These are phyloP conservation scores for Xylariaceae sp. DNA, from an alignment of 2,329 filamentous ascomycete species.

Conservation along the genomic window DNA sequence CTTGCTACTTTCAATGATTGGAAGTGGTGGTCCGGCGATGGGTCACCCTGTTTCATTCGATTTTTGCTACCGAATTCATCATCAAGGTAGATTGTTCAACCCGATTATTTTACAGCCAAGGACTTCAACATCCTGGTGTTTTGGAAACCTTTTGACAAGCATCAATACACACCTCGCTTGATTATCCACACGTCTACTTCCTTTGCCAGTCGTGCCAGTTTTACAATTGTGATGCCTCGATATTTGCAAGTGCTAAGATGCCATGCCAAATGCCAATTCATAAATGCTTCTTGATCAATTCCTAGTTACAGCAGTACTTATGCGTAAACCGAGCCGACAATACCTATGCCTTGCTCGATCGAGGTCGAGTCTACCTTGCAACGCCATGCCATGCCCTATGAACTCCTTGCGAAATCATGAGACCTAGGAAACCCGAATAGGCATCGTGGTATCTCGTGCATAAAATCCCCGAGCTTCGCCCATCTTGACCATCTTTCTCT, in stretches of 20 bases:
- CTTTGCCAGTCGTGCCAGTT: neutral
- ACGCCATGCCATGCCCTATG: neutral
- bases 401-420: neutral
- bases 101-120: neutral
- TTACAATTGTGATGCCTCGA: neutral
- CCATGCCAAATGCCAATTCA: too few relatives aligned
- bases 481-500: too few relatives aligned
- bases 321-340: too few relatives aligned
- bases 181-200: neutral
- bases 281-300: too few relatives aligned
- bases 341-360: too few relatives aligned
- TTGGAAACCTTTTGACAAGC: neutral
- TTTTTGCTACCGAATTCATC: constrained; percentile 8
- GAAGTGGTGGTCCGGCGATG: neutral
- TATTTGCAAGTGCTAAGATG: neutral
- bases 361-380: neutral
- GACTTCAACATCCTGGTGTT: constrained; percentile 29
- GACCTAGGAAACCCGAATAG: neutral
- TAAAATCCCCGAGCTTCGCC: too few relatives aligned
- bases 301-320: neutral
- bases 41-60: constrained; percentile 18
- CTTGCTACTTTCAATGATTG: neutral
- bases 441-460: too few relatives aligned
- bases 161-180: constrained; percentile 9
- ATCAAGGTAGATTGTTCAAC: constrained; percentile 26